Evolutionary conservation across 1,284 basidiomycete genomes (phyloP).

Genomic region (Pterulicium gracile): DNA sequence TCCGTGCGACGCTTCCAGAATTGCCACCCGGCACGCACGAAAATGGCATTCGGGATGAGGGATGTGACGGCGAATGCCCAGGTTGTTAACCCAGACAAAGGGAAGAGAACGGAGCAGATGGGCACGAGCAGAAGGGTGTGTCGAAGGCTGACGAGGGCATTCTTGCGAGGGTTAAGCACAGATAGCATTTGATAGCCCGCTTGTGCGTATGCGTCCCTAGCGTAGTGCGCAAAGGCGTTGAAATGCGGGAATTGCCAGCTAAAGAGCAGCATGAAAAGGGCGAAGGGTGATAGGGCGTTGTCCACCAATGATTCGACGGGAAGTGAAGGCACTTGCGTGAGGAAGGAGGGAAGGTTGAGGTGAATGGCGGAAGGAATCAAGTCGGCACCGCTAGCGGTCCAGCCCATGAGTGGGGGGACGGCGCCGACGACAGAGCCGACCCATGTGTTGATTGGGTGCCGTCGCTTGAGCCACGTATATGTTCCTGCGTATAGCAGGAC

Average conservation of each 20-base stretch:
- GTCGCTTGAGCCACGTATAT: conserved; percentile 95
- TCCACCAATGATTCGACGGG: conserved; percentile 37
- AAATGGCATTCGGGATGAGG: conserved; percentile 67
- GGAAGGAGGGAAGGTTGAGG: conserved; percentile 44
- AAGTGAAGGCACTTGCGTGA: conserved; percentile 21
- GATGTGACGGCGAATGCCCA: conserved; percentile 80
- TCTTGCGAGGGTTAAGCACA: conserved; percentile 71
- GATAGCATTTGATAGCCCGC: conserved; percentile 94
- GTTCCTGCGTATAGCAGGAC: conserved; percentile 85
- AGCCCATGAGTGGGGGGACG: conserved; percentile 95
- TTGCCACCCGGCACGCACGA: conserved; percentile 57
- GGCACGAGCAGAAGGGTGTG: conserved; percentile 77
- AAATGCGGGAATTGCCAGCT: conserved; percentile 99
- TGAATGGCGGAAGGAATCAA: conserved; percentile 59
- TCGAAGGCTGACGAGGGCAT: conserved; percentile 79
- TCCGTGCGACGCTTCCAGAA: conserved; percentile 77
- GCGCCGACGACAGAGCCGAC: conserved; percentile 89
- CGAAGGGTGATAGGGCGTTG: conserved; percentile 69
- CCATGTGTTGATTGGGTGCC: conserved; percentile 89
- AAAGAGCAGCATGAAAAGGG: conserved; percentile 77
- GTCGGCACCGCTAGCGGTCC: conserved; percentile 87
- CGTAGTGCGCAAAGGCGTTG: conserved; percentile 84
- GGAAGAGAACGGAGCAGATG: conserved; percentile 73
- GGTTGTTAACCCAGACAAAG: conserved; percentile 80
- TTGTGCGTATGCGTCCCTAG: conserved; percentile 84